Evolutionary conservation across 139 green algal genomes (phyloP), one percentile per base, ranked within the genome.

Genomic region (Yamagishiella unicocca): DNA sequence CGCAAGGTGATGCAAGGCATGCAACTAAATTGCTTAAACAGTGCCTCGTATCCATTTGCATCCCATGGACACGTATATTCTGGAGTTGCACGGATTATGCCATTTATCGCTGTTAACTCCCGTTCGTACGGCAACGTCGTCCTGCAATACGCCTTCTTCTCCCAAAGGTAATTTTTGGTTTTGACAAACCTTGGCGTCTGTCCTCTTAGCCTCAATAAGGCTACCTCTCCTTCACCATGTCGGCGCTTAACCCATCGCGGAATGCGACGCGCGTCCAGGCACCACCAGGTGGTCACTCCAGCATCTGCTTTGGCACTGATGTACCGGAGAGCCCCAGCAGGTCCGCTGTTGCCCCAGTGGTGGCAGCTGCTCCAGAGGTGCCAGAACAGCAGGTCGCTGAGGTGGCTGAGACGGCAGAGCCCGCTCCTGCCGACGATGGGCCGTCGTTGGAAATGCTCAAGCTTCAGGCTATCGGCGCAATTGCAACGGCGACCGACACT

Each of bases 371-470:
- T 67, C 19, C 58, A n/a, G 31, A 72, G 68, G 37, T 73, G 64
- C 64, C 31, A 6, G 12, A 74, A 19, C 25, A 24, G 70, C 54
- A 55, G 5, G 62, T 35, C 10, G 62, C 46, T 50, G 9, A 24
- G 22, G 37, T 46, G 38, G 76, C 55, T 2, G 77, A 74, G 37
- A 5, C 27, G 3, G 54, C 40, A 17, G 76, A 53, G 33, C 14
- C 54, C 17, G 54, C 75, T 12, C 19, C 76, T 29, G 54, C 14
- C 7, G 77, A 84, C 12, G 77, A 74, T 2, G 35, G 33, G 7
- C 76, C 76, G 6, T 85, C 79, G 17, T 38, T 85, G n/a, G 79
- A 85, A 35, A 46, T 33, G 7, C 64, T 87, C 9, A 78, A 87
- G 66, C 81, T 87, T 5, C 37, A 76, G 2, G 81, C 66, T 8